phyloP scores from a whole-genome alignment of 257 asterid genomes.

The Lantana camara region DNA sequence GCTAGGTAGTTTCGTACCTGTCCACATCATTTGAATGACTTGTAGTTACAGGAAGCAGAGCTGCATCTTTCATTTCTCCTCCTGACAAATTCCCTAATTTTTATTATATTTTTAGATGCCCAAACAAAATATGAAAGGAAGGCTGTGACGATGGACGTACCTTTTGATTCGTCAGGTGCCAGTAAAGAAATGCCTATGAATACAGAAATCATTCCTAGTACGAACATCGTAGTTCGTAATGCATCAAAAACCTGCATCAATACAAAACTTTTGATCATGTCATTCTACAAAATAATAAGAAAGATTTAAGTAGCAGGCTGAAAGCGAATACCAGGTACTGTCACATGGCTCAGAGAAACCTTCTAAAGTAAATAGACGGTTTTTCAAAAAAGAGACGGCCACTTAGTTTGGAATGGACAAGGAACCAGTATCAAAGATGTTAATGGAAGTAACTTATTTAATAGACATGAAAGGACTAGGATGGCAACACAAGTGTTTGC shows the following conservation, averaged over 20 bases:
- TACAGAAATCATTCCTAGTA: slow-evolving; percentile 87
- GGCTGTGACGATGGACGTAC: slow-evolving; percentile 37
- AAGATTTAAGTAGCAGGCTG: not conserved
- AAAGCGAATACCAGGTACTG: slow-evolving; percentile 13
- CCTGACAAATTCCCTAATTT: slow-evolving; percentile 45
- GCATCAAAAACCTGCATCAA: slow-evolving; percentile 82
- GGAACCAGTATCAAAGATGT: not conserved
- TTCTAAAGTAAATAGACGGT: not conserved
- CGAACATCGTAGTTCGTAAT: slow-evolving; percentile 85
- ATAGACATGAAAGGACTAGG: not conserved
- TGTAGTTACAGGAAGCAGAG: slow-evolving; percentile 54
- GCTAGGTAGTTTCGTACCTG: slow-evolving; percentile 51
- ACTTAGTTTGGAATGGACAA: slow-evolving; percentile 2
- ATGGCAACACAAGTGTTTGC: slow-evolving; percentile 2
- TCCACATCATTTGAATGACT: slow-evolving; percentile 57
- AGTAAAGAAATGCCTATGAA: slow-evolving; percentile 93
- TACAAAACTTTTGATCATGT: slow-evolving; percentile 12
- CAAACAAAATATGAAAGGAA: not conserved
- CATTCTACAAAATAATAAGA: slow-evolving; percentile 9
- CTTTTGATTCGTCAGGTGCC: slow-evolving; percentile 96
- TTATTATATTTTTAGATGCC: slow-evolving; percentile 21
- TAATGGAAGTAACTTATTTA: no score
- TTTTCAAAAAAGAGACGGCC: slow-evolving; percentile 13
- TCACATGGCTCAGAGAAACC: slow-evolving; percentile 3
- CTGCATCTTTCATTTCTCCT: slow-evolving; percentile 65